Evolutionary conservation across 352 stramenopile species (phyloP), one percentile per base, ranked within the genome.

Genomic region (Globisporangium echinulatum): DNA sequence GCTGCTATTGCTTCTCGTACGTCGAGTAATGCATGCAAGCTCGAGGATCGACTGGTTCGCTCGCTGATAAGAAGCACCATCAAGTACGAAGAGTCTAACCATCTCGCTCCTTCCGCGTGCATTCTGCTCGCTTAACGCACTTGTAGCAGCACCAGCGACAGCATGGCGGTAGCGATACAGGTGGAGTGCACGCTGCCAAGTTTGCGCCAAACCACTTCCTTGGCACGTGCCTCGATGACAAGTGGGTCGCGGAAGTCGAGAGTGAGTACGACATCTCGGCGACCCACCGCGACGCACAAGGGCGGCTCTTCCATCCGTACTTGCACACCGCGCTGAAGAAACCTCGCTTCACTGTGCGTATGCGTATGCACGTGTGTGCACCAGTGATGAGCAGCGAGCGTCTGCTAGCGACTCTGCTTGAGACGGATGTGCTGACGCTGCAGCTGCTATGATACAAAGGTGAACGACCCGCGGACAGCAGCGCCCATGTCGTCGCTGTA

Each of bases 151-250:
- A 47, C 2, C 42, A 47, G 42, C 7, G 25, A 13, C 15, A 13
- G 7, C 42, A 47, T 47, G 8, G 42, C 13, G 47, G 36, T 17
- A 17, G 11, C 47, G 5, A 36, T 36, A 11, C 5, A 36, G 10
- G 47, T 17, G 25, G 25, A 0, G 25, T 25, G 25, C 25, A 25
- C 6, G 58, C 58, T 48, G 66, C 68, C 13, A 56, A 53, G 49
- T 59, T 68, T 17, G 71, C 74, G 1, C 69, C 67, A 3, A 80
- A 83, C 48, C 46, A 79, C 39, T 62, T 77, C 11, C 56, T 83
- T 14, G 71, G 74, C 39, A 70, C 62, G 36, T 79, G 74, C 19
- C 62, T 83, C 7, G 69, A 79, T 33, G 46, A 77, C 3, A 49
- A 10, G n/a, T 83, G 74, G 74, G 71, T 66, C 19, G 50, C 62